A percentile compares a stretch with the other conserved stretches of the same genome.
Conservation (phyloP, 352 stramenopile species). For the Pythium biforme region DNA sequence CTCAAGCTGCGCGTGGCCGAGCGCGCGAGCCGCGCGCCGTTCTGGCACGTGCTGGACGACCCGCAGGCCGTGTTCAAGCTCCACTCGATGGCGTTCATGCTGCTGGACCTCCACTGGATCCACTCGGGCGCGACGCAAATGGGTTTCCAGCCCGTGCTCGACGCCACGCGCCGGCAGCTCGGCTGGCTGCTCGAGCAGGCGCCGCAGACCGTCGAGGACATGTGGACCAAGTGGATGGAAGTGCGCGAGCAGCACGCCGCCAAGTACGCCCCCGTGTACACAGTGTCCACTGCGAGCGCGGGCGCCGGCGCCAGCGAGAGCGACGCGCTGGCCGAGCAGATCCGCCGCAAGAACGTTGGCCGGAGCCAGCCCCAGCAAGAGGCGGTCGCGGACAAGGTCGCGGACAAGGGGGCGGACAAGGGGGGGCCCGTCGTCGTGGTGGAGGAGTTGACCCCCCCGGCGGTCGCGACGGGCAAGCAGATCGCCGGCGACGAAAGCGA, state of each 20-base stretch:
- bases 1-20: constrained; percentile 78
- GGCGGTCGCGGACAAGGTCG: neutral
- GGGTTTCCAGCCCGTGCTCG: constrained; percentile 79
- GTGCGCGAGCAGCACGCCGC: constrained; percentile 67
- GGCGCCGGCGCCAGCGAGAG: constrained; percentile 13
- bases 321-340: constrained; percentile 23
- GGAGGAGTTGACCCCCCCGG: constrained; percentile 1
- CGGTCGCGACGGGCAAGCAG: neutral
- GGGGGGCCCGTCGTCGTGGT: neutral
- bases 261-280: constrained; percentile 45
- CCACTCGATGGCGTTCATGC: constrained; percentile 85
- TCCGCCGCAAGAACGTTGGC: constrained; percentile 23
- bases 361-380: neutral
- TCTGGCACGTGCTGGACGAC: constrained; percentile 83
- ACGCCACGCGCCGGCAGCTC: constrained; percentile 76
- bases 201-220: constrained; percentile 68
- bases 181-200: constrained; percentile 80
- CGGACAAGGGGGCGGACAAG: neutral
- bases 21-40: constrained; percentile 72
- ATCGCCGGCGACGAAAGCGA: neutral
- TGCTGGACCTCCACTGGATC: constrained; percentile 80
- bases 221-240: constrained; percentile 85
- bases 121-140: constrained; percentile 81
- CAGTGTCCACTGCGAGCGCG: constrained; percentile 12
- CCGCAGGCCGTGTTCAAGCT: constrained; percentile 66